These are phyloP conservation scores for Psilocybe cyanescens DNA, from an alignment of 768 basidiomycete genomes.

Conservation along the genomic window DNA sequence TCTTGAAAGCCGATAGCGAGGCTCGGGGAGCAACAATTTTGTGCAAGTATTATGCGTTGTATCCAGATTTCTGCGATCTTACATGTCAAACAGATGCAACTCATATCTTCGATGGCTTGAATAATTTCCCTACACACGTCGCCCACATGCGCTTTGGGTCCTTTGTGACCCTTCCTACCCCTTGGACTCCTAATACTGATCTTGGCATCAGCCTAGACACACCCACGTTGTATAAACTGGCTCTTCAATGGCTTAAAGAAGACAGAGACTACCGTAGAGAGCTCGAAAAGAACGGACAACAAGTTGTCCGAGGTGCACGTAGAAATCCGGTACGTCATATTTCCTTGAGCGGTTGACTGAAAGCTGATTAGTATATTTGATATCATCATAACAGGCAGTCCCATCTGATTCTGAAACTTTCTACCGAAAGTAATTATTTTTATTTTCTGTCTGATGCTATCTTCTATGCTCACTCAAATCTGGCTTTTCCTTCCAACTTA, in stretches of 20 bases:
- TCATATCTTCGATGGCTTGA: constrained; percentile 95
- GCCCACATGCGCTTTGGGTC: constrained; percentile 89
- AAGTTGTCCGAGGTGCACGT: constrained; percentile 59
- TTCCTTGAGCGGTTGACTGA: constrained; percentile 42
- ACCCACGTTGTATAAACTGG: constrained; percentile 66
- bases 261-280: constrained; percentile 71
- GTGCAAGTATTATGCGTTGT: constrained; percentile 49
- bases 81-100: constrained; percentile 72
- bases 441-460: constrained; percentile 10
- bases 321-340: constrained; percentile 28
- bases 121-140: constrained; percentile 91
- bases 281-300: constrained; percentile 60
- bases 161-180: constrained; percentile 65
- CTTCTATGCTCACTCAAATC: no score
- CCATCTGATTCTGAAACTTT: constrained; percentile 84
- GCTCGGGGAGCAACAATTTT: constrained; percentile 84
- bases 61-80: constrained; percentile 6
- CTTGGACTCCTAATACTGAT: constrained; percentile 57
- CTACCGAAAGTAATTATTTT: constrained; percentile 73
- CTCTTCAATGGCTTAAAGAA: constrained; percentile 85
- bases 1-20: constrained; percentile 84
- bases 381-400: constrained; percentile 44
- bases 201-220: constrained; percentile 22
- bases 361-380: neutral
- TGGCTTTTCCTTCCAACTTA: neutral